These are phyloP conservation scores for Carex kokanica DNA, from an alignment of 176 grass and related monocot species.

Conservation along the genomic window DNA sequence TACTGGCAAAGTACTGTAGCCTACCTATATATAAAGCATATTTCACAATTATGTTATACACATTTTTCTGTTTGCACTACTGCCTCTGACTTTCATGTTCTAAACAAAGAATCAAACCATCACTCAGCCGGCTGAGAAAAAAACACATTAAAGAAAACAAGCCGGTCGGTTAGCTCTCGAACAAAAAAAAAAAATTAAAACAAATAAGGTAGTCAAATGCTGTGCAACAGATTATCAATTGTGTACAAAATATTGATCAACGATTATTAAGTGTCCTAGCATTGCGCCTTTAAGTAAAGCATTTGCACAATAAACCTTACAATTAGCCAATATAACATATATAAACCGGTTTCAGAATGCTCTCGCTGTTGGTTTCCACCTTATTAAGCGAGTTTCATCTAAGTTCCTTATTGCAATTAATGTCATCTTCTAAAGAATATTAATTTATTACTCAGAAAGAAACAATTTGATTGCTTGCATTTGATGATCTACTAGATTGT, in stretches of 20 bases:
- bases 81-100: background rate
- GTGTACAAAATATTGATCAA: background rate
- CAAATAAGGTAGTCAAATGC: background rate
- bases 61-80: background rate
- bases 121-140: background rate
- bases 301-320: background rate
- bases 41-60: background rate
- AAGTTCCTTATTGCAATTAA: too few species aligned
- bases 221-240: background rate
- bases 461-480: background rate
- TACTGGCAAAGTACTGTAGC: background rate
- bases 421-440: background rate
- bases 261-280: too few species aligned
- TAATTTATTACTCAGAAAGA: background rate
- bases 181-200: background rate
- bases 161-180: background rate
- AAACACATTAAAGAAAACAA: background rate
- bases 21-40: background rate
- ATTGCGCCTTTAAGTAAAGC: background rate
- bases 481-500: background rate
- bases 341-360: too few species aligned
- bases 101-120: background rate
- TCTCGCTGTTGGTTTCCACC: too few species aligned
- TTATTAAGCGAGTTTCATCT: too few species aligned
- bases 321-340: too few species aligned